Evolutionary conservation across 2,329 filamentous ascomycete species (phyloP).

Genomic region (Trichoderma atroviride): DNA sequence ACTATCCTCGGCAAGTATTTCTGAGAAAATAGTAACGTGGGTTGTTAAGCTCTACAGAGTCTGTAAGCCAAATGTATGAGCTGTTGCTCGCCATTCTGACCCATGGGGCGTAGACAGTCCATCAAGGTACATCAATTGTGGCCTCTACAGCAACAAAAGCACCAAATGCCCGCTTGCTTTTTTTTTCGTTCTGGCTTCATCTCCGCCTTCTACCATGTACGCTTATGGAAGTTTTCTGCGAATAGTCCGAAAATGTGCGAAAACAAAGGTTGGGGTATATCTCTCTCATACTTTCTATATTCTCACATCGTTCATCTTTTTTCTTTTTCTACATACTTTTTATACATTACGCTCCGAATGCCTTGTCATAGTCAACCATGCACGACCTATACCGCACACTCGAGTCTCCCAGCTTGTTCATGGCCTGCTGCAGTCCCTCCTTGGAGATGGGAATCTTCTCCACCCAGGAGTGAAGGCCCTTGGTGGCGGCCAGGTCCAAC

Average conservation of each 20-base stretch:
- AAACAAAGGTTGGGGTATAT: not conserved
- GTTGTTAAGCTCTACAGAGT: not conserved
- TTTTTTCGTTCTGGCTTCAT: too few relatives aligned
- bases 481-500: slow-evolving; percentile 70
- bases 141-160: too few relatives aligned
- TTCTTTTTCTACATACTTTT: not conserved
- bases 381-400: slow-evolving; percentile 77
- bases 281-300: not conserved
- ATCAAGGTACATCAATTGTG: not conserved
- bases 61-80: not conserved
- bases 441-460: slow-evolving; percentile 74
- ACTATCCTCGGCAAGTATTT: too few relatives aligned
- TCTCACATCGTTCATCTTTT: not conserved
- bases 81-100: not conserved
- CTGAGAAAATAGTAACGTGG: too few relatives aligned
- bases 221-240: too few relatives aligned
- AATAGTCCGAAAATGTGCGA: not conserved
- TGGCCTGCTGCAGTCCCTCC: slow-evolving; percentile 68
- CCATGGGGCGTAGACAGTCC: not conserved
- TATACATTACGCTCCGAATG: slow-evolving; percentile 56
- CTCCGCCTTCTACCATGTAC: too few relatives aligned
- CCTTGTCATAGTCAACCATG: slow-evolving; percentile 70
- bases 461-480: slow-evolving; percentile 70
- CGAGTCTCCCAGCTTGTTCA: slow-evolving; percentile 69
- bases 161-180: too few relatives aligned